phyloP scores from a whole-genome alignment of 1,139 yeast species.

The Kodamaea alishanica region DNA sequence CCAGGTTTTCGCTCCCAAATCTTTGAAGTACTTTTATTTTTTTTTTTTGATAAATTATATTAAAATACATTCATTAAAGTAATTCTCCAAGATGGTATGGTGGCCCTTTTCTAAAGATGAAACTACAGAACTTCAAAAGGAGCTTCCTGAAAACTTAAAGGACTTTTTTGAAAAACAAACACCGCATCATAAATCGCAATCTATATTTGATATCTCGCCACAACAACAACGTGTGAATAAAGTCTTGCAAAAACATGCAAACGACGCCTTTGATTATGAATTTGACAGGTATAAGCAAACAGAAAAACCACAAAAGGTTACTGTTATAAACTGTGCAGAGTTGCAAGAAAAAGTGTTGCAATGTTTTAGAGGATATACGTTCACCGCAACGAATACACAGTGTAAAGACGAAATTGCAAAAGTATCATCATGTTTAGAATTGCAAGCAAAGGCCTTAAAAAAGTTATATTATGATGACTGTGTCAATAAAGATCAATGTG shows the following conservation, averaged over 20 bases:
- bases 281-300: constrained; percentile 32
- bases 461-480: constrained; percentile 39
- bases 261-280: constrained; percentile 23
- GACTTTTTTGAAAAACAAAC: constrained; percentile 32
- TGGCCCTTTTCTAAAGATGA: constrained; percentile 18
- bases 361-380: constrained; percentile 35
- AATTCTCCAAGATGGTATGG: constrained; percentile 3
- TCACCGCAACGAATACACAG: constrained; percentile 23
- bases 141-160: constrained; percentile 28
- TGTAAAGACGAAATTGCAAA: constrained; percentile 30
- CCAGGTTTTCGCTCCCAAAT: no score
- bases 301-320: constrained; percentile 25
- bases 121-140: constrained; percentile 27
- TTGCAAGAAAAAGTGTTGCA: constrained; percentile 36
- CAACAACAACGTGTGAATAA: constrained; percentile 29
- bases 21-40: no score
- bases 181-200: constrained; percentile 26
- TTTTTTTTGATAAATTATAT: no score
- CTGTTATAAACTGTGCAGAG: constrained; percentile 42
- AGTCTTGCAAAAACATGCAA: constrained; percentile 20
- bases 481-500: constrained; percentile 36
- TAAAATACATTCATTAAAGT: no score
- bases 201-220: constrained; percentile 26
- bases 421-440: constrained; percentile 30
- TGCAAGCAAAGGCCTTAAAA: constrained; percentile 36